Conservation (phyloP, 2,329 filamentous ascomycete genomes). For the Fusarium sp. region DNA sequence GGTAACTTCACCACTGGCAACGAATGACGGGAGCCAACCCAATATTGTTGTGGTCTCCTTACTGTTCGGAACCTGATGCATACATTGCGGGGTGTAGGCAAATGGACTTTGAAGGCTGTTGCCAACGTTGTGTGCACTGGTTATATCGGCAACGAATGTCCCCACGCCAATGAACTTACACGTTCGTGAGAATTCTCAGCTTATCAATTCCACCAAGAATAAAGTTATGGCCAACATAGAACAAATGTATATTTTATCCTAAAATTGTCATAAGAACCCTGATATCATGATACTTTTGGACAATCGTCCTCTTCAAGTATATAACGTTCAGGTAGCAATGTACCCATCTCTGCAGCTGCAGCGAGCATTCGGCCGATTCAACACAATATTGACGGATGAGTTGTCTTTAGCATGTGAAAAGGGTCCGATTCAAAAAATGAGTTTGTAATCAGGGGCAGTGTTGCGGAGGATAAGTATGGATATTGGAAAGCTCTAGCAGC, state of each 20-base stretch:
- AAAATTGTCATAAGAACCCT: background rate
- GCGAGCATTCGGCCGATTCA: background rate
- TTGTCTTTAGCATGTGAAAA: background rate
- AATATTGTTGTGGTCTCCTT: background rate
- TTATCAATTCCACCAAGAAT: background rate
- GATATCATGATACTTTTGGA: background rate
- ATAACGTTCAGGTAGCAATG: background rate
- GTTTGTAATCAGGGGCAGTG: background rate
- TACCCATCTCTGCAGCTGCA: background rate
- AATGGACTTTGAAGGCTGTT: background rate
- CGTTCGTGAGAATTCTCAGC: background rate
- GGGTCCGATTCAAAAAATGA: background rate
- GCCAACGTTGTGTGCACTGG: background rate
- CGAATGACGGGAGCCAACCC: background rate
- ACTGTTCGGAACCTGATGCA: background rate
- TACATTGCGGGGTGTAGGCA: no score
- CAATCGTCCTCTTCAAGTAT: background rate
- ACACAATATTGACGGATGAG: background rate
- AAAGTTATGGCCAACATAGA: background rate
- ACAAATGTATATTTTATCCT: background rate
- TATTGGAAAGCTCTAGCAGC: background rate
- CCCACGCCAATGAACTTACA: no score
- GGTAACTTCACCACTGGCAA: background rate
- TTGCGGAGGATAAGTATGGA: background rate
- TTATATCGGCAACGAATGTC: background rate